Evolutionary conservation across 331 rosid species (phyloP), one percentile per base, ranked within the genome.

Genomic region (Acacia concinna): DNA sequence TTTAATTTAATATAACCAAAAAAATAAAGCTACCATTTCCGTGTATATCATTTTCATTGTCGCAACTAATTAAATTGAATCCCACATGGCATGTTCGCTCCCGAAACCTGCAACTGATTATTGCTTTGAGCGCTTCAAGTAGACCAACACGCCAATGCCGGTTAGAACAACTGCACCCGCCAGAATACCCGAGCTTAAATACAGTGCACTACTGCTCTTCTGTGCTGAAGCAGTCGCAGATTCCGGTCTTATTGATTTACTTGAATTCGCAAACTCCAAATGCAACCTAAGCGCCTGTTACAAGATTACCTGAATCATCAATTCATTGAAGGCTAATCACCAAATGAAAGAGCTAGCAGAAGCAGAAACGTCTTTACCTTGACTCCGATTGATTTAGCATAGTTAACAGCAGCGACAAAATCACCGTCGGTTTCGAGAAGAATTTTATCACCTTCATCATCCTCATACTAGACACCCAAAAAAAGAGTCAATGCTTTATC

Each of bases 401-500:
- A 91, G 83, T 81, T 87, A 80, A 91, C 91, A 59, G 98, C 97
- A 30, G 89, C 35, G 43, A 68, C 75, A 81, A 92, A 95, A 86
- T 95, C 98, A 51, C 76, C 68, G 81, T 92, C 91, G 30, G 86
- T 86, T 81, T 91, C 85, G 69, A 95, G 91, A 81, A 95, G 84
- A 84, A 95, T 88, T 80, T 74, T 91, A 85, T 95, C 98, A 56
- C 97, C 96, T 89, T 95, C 98, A 66, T 95, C 97, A 74, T 95
- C 98, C 91, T 92, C 96, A 20, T 91, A 95, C 98, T 95, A 11
- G 63, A 56, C 13, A 38, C 73, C 34, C n/a, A 57, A 49, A 49
- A 30, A n/a, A 46, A 63, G 25, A 25, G 32, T 79, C 46, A 82
- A 54, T 34, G 25, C 49, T 41, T 31, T 34, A 38, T 34, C 73